Base-by-base conservation (phyloP, 805 yeast species). In the Candida sakaeoensis region DNA sequence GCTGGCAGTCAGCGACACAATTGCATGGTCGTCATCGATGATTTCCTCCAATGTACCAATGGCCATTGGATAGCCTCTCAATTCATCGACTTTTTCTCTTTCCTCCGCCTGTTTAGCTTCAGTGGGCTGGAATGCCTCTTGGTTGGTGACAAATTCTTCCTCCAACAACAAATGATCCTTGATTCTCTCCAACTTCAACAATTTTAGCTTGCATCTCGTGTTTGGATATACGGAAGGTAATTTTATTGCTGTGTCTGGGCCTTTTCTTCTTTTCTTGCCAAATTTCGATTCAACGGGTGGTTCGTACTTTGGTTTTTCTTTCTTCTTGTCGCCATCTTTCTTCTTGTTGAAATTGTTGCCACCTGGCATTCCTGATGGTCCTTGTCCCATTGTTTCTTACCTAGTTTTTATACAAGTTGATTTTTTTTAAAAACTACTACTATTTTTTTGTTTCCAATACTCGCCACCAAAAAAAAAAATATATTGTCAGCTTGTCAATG, bases 21-120 rank as follows among this genome's bases (percentile, higher is more conserved):
- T 93, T 14, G 99, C 99, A 64, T 93, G 99, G 60, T 93, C 99
- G 63, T 93, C 99, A 58, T 93, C 99, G 51, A 93, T 87, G 46
- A 93, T 87, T 68, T 93, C 99, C 60, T 93, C 99, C 54, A 93
- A 73, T 2, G 96, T 89, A 36, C 99, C 99, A 46, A 93, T 85
- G 29, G 95, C 83, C 85, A 93, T 83, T 41, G 99, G 99, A 32
- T 87, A 80, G 5, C 99, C 99, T 63, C 99, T 81, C 55, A 93
- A 77, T 52, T 90, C 97, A 58, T 93, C 98, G 42, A 93, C 83
- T 61, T 90, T 89, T 51, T 88, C 90, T 52, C 96, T 76, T 64
- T 93, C 99, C 61, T 93, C 99, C 18, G 88, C 95, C 57, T 90
- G 95, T 63, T 87, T 87, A 57, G 93, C 95, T 61, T 93, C 98